phyloP scores from a whole-genome alignment of 208 protist genomes.

The Crithidia bombi region DNA sequence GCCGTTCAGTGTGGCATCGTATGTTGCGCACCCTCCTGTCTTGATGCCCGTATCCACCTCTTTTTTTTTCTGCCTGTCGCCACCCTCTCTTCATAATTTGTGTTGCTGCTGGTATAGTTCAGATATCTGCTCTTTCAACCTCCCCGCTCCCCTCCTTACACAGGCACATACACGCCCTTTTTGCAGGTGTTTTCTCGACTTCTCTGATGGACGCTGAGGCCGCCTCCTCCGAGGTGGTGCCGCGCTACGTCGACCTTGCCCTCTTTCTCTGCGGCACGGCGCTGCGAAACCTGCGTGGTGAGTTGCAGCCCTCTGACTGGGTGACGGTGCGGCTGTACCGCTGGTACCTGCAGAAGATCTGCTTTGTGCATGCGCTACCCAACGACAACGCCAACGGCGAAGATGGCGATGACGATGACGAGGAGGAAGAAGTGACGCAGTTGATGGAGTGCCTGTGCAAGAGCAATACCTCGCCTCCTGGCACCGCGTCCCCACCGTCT shows the following conservation, averaged over 20 bases:
- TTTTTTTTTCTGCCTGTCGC: background rate
- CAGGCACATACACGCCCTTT: background rate
- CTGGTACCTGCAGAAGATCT: constrained; percentile 61
- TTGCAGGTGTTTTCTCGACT: background rate
- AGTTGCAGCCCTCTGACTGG: constrained; percentile 16
- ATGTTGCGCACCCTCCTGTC: no score
- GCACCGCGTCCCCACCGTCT: background rate
- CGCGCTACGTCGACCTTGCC: constrained; percentile 57
- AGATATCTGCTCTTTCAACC: no score
- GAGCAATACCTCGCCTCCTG: no score
- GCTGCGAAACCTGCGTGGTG: constrained; percentile 30
- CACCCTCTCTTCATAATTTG: background rate
- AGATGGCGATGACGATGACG: background rate
- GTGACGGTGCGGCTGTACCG: constrained; percentile 31
- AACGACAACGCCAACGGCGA: constrained; percentile 15
- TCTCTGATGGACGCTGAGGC: constrained; percentile 22
- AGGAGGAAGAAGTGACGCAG: background rate
- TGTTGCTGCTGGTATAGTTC: no score
- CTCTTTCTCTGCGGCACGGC: constrained; percentile 60
- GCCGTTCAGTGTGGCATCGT: no score
- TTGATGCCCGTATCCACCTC: background rate
- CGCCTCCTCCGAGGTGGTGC: constrained; percentile 31
- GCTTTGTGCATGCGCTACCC: constrained; percentile 42
- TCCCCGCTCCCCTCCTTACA: background rate
- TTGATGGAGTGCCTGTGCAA: no score